Base-by-base conservation (phyloP, 768 basidiomycete genomes). In the Boletales sp. region DNA sequence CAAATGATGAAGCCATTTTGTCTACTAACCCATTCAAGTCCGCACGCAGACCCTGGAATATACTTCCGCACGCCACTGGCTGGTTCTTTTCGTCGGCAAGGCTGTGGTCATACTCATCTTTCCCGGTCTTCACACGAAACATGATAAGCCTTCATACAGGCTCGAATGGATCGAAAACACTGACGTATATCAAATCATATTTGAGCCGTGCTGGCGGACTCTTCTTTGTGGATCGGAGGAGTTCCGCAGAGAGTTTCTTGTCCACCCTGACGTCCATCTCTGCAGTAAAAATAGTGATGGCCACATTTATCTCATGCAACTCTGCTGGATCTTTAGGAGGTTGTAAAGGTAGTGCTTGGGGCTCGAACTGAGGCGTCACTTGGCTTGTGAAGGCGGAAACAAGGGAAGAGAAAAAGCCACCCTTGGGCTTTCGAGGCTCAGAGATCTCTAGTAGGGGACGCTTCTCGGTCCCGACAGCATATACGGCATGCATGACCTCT, bases 181-280 rank as follows among this genome's bases (percentile, higher is more conserved):
- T 10, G 15, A 63, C 61, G 72, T 90, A 98, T 36, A 99, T 91
- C 12, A 99, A 74, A 57, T 88, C 82, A 48, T 89, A 87, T 48
- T 77, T 83, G 63, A 94, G 79, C 45, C 73, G 79, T 5, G 70
- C 71, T 0, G 95, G 95, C 0, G 91, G 88, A 48, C 89, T 85
- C 74, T 99, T 99, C 79, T 97, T 97, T 11, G 94, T 99, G 1
- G 92, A 90, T 51, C 95, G 76, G 51, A 87, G 79, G 32, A 98
- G 72, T 66, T 97, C 95, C 9, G 72, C 66, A 2, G 80, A 73
- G 42, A 87, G 71, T 61, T 86, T 88, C 66, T 80, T 76, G 54
- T 82, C 81, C 15, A 90, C 65, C 38, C 69, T 75, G 17, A 90
- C 84, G 40, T 77, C 75, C 13, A 89, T 78, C 12, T 63, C 61